A percentile compares a stretch with the other conserved stretches of the same genome.
Conservation (phyloP, 352 stramenopile genomes). For the Thraustochytrium striatum region DNA sequence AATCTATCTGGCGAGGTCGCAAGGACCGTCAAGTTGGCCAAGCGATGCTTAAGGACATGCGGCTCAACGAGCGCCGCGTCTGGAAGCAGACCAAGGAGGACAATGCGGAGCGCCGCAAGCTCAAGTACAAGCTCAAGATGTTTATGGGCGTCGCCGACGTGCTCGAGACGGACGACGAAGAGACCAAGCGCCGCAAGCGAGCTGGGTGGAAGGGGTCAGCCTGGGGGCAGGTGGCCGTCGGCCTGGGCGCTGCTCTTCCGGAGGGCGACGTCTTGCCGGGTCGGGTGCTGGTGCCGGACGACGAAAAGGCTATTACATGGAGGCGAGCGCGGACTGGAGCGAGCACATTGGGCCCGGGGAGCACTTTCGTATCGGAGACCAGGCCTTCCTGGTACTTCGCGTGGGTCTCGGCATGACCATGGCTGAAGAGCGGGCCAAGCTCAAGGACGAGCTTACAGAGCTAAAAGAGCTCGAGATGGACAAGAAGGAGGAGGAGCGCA, state of each 20-base stretch:
- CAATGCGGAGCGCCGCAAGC: constrained; percentile 24
- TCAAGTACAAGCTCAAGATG: constrained; percentile 3
- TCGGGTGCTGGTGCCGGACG: background rate
- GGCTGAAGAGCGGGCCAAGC: too few species aligned
- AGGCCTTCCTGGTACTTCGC: too few species aligned
- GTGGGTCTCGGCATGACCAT: too few species aligned
- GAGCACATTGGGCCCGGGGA: too few species aligned
- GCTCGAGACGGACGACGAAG: constrained; percentile 22
- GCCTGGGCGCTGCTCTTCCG: background rate
- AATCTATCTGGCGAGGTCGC: background rate
- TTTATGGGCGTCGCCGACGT: background rate
- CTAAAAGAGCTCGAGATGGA: too few species aligned
- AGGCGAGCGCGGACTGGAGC: too few species aligned
- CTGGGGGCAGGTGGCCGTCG: background rate
- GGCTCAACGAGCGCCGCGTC: background rate
- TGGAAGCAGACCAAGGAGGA: constrained; percentile 30
- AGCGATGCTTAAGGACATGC: background rate
- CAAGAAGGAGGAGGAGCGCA: too few species aligned
- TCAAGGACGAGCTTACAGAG: too few species aligned
- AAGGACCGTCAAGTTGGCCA: constrained; percentile 12
- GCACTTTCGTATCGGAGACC: too few species aligned
- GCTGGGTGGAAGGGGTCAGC: constrained; percentile 19
- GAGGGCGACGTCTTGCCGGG: constrained; percentile 1
- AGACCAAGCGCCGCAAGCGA: constrained; percentile 19
- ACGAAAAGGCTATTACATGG: too few species aligned